These are phyloP conservation scores for Fusarium palustre DNA, from an alignment of 2,329 filamentous ascomycete species.

Conservation along the genomic window DNA sequence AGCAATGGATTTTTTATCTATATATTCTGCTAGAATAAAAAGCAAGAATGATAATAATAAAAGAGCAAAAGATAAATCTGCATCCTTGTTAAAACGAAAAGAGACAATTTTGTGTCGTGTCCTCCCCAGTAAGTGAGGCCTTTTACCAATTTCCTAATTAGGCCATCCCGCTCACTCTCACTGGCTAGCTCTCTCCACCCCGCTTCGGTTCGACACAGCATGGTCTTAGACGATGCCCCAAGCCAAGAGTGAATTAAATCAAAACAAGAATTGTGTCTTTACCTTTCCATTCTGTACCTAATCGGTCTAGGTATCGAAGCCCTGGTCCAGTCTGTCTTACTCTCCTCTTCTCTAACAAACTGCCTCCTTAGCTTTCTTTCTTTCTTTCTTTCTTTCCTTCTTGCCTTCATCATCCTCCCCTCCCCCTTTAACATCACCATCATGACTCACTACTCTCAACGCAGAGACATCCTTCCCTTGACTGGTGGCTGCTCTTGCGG, in stretches of 20 bases:
- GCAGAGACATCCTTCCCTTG: slow-evolving; percentile 47
- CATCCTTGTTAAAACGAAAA: neutral
- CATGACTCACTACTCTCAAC: slow-evolving; percentile 45
- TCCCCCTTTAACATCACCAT: slow-evolving; percentile 1
- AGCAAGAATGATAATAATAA: neutral
- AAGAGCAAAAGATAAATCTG: neutral
- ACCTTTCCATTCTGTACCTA: neutral
- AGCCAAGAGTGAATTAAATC: slow-evolving; percentile 16
- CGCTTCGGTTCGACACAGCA: slow-evolving; percentile 22
- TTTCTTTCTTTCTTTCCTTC: neutral
- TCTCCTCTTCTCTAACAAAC: neutral
- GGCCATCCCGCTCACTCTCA: slow-evolving; percentile 45
- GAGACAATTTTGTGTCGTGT: neutral
- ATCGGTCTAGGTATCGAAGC: neutral
- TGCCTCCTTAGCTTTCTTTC: neutral
- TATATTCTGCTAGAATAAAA: neutral
- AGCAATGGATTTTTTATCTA: neutral
- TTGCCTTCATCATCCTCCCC: neutral
- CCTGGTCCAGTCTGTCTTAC: neutral
- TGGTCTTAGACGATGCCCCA: slow-evolving; percentile 1
- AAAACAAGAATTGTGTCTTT: slow-evolving; percentile 8
- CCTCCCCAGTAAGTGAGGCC: neutral
- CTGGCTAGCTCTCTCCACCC: slow-evolving; percentile 45
- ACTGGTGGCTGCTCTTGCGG: slow-evolving; percentile 73
- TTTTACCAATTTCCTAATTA: slow-evolving; percentile 47